These are phyloP conservation scores for Podaxis sp. DNA, from an alignment of 768 basidiomycete genomes.

Conservation along the genomic window DNA sequence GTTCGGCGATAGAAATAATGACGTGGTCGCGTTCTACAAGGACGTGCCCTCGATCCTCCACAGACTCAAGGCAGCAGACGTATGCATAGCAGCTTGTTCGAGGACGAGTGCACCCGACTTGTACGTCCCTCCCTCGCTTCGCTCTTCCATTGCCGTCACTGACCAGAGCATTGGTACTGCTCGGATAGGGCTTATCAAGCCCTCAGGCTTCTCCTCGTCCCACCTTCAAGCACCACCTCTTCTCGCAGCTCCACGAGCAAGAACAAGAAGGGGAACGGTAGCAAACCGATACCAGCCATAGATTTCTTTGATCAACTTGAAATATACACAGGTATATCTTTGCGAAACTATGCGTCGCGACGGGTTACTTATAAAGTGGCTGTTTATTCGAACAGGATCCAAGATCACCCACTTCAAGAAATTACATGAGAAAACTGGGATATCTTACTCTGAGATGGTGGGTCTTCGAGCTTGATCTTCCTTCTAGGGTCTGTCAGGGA, in stretches of 20 bases:
- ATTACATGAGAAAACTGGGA: constrained; percentile 69
- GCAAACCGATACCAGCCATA: constrained; percentile 44
- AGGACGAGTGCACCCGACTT: constrained; percentile 66
- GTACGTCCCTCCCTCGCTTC: constrained; percentile 41
- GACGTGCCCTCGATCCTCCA: constrained; percentile 78
- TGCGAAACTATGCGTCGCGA: background rate
- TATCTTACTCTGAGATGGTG: constrained; percentile 83
- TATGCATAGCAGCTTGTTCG: constrained; percentile 69
- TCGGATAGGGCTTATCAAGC: constrained; percentile 68
- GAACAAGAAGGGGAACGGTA: constrained; percentile 23
- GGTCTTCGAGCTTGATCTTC: constrained; percentile 15
- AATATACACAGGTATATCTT: constrained; percentile 64
- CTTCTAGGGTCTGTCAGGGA: background rate
- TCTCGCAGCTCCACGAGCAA: background rate
- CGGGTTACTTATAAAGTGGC: background rate
- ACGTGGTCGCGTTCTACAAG: constrained; percentile 66
- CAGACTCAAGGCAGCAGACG: constrained; percentile 41
- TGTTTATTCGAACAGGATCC: constrained; percentile 45
- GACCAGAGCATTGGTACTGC: background rate
- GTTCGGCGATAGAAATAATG: constrained; percentile 43
- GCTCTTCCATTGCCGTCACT: background rate
- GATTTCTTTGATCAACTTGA: constrained; percentile 70
- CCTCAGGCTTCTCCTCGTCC: constrained; percentile 59
- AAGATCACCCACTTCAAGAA: constrained; percentile 81
- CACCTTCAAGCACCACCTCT: constrained; percentile 26